Evolutionary conservation across 805 yeast species (phyloP).

Genomic region (Wickerhamiella cacticola): DNA sequence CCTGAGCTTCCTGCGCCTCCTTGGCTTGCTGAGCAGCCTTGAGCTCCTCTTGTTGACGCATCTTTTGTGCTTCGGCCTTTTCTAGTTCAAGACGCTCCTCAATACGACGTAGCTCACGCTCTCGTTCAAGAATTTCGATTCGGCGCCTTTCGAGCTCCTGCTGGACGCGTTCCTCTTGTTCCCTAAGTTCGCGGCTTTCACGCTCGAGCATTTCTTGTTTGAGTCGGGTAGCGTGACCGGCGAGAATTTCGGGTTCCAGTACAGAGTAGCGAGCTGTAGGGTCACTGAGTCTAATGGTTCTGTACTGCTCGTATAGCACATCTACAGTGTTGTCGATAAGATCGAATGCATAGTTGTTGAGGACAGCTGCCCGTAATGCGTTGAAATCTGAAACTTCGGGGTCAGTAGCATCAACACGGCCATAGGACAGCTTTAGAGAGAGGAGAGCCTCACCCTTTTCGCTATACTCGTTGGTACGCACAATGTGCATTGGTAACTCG

Average conservation of each 20-base stretch:
- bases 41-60: conserved; percentile 1
- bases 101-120: conserved; percentile 31
- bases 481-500: conserved; percentile 66
- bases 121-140: conserved; percentile 30
- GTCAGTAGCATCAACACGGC: conserved; percentile 75
- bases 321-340: conserved; percentile 73
- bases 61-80: neutral
- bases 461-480: conserved; percentile 53
- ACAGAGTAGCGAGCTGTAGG: conserved; percentile 20
- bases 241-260: conserved; percentile 31
- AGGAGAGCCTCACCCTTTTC: conserved; percentile 52
- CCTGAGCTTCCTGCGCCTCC: neutral
- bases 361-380: conserved; percentile 62
- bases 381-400: conserved; percentile 78
- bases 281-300: conserved; percentile 17
- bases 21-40: neutral
- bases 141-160: conserved; percentile 32
- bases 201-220: conserved; percentile 34
- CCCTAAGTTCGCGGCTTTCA: conserved; percentile 31
- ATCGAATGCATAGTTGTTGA: conserved; percentile 76
- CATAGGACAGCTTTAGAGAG: conserved; percentile 85
- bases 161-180: conserved; percentile 30
- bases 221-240: conserved; percentile 30
- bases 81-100: conserved; percentile 20
- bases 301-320: conserved; percentile 61